Percentiles rank a stretch among this genome's conserved stretches.
Evolutionary conservation across 2,329 filamentous ascomycete genomes (phyloP).

Genomic region (Didymella lethalis): DNA sequence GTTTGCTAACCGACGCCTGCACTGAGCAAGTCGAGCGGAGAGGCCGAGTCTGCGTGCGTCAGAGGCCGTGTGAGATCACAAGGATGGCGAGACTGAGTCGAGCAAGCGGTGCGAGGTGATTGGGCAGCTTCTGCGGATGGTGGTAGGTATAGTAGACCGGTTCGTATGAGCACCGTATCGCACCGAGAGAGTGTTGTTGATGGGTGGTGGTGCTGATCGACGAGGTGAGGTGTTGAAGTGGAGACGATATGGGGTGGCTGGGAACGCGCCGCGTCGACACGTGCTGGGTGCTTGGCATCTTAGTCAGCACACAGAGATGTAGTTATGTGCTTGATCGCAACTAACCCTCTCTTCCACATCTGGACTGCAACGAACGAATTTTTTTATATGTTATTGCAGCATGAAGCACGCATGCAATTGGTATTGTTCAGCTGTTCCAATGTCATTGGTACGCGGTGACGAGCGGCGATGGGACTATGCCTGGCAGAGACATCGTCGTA

Average conservation of each 20-base stretch:
- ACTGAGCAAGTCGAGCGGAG: background rate
- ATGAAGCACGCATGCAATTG: no score
- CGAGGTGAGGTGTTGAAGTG: background rate
- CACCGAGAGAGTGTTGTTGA: background rate
- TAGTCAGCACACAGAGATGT: background rate
- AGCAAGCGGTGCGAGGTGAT: background rate
- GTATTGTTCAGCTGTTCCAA: no score
- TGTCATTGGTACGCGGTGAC: no score
- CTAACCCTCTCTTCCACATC: no score
- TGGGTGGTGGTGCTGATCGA: background rate
- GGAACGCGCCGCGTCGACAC: background rate
- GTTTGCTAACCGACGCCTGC: background rate
- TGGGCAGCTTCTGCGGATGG: background rate
- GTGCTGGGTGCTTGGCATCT: background rate
- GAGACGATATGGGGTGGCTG: background rate
- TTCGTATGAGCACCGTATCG: background rate
- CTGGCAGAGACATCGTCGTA: no score
- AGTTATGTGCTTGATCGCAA: no score
- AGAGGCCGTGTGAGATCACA: background rate
- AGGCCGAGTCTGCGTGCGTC: background rate
- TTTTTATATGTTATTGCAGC: no score
- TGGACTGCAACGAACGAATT: no score
- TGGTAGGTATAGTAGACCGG: background rate
- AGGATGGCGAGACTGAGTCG: background rate
- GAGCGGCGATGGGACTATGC: no score